Base-by-base conservation (phyloP, 495 filamentous ascomycete genomes). In the Xylaria venustula region DNA sequence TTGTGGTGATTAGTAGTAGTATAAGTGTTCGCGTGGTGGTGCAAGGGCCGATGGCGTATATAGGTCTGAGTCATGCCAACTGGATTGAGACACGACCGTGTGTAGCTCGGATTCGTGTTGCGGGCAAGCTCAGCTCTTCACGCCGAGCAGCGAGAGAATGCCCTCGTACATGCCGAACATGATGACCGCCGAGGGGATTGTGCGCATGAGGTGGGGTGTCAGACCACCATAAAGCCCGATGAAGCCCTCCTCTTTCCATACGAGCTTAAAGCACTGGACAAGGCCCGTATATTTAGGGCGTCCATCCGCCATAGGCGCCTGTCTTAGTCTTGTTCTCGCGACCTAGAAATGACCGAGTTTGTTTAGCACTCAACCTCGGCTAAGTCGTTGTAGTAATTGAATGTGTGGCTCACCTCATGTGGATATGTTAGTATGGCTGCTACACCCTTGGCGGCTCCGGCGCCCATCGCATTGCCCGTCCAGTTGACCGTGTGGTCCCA, bases 161-260 rank as follows among this genome's bases (percentile, higher is more conserved):
- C 83, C 85, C 73, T 96, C 91, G 72, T 96, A 96, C 73, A 91
- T 92, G 60, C 91, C 91, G 66, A 96, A 93, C 81, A 93, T 96
- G 69, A 96, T 93, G 52, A 89, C 89, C 12, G 92, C 92, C 51
- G 89, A 92, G 5, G 92, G 92, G 3, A 96, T 90, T 12, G 92
- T 92, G 36, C 92, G 84, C 62, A 93, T 79, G 66, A 96, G 86
- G 70, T 96, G 92, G 23, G 92, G 90, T 28, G 90, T 91, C 67
- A 96, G 73, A 14, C 92, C 92, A 56, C 92, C 92, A 67, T 96
- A 96, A 54, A 96, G 74, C 7, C 85, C 88, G 1, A 83, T 80
- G 75, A 94, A 81, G 30, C 92, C 90, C 76, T 96, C 92, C 71
- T 96, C 90, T 66, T 89, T 90, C 71, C 84, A 90, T 58, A 96